These are phyloP conservation scores for Rutstroemia sp. DNA, from an alignment of 2,329 filamentous ascomycete species.

Conservation along the genomic window DNA sequence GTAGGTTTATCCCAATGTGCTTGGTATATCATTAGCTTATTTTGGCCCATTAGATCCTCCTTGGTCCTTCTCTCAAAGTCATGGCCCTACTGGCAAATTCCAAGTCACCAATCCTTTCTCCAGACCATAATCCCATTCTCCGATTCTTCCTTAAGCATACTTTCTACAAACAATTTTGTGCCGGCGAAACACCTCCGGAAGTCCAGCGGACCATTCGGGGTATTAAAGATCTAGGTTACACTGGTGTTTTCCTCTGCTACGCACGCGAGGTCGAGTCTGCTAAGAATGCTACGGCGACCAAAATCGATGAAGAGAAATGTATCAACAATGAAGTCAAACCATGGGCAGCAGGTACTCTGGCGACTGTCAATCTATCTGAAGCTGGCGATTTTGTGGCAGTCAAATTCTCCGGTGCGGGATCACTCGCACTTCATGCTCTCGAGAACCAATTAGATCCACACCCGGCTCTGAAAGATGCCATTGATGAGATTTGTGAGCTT, in stretches of 20 bases:
- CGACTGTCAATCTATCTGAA: slow-evolving; percentile 53
- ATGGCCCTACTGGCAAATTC: slow-evolving; percentile 66
- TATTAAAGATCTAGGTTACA: slow-evolving; percentile 69
- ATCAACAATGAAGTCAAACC: slow-evolving; percentile 54
- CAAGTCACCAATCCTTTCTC: slow-evolving; percentile 57
- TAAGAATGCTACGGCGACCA: slow-evolving; percentile 36
- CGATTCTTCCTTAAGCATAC: slow-evolving; percentile 67
- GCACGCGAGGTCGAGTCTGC: slow-evolving; percentile 65
- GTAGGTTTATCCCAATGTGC: slow-evolving; percentile 12
- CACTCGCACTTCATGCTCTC: slow-evolving; percentile 60
- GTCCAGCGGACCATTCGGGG: slow-evolving; percentile 56
- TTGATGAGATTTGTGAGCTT: slow-evolving; percentile 67
- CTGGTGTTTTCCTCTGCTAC: slow-evolving; percentile 78
- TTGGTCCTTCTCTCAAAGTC: slow-evolving; percentile 60
- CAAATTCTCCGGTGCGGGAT: slow-evolving; percentile 76
- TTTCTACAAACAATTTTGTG: slow-evolving; percentile 88
- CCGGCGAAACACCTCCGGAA: slow-evolving; percentile 65
- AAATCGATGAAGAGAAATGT: slow-evolving; percentile 39
- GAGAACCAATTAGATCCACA: slow-evolving; percentile 55
- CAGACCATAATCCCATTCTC: slow-evolving; percentile 68
- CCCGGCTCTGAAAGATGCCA: slow-evolving; percentile 57
- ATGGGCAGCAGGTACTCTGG: slow-evolving; percentile 69
- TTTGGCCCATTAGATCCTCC: slow-evolving; percentile 40
- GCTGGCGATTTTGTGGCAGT: slow-evolving; percentile 47
- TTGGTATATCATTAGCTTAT: slow-evolving; percentile 15